phyloP scores from a whole-genome alignment of 208 protist species.

The Lotmaria passim region DNA sequence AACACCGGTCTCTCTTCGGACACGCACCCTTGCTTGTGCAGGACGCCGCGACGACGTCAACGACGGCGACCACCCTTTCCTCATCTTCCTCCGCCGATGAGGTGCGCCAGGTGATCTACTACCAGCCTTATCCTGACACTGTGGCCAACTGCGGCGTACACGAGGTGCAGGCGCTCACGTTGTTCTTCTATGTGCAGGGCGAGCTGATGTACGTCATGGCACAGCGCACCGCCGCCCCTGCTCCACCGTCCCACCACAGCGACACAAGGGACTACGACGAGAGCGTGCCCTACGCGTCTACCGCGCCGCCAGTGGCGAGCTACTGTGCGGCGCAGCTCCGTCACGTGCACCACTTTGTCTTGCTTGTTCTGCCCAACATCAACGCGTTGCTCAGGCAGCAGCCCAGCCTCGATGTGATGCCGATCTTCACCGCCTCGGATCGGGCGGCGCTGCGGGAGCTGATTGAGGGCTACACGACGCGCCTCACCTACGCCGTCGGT shows the following conservation, averaged over 20 bases:
- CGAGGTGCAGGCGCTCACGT: slow-evolving; percentile 29
- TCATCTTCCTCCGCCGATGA: slow-evolving; percentile 6
- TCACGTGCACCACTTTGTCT: slow-evolving; percentile 57
- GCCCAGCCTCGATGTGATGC: slow-evolving; percentile 66
- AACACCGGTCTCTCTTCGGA: not conserved
- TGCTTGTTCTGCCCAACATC: slow-evolving; percentile 65
- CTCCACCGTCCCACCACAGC: not conserved
- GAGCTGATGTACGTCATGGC: slow-evolving; percentile 69
- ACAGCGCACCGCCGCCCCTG: slow-evolving; percentile 24
- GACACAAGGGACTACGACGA: not conserved
- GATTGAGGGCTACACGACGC: slow-evolving; percentile 49
- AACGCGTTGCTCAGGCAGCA: slow-evolving; percentile 43
- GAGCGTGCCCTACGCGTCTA: not conserved
- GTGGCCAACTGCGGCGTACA: not conserved
- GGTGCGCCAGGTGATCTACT: slow-evolving; percentile 26
- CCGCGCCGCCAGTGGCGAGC: slow-evolving; percentile 19
- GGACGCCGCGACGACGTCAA: not conserved
- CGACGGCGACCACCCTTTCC: no score
- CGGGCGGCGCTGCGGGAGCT: slow-evolving; percentile 47
- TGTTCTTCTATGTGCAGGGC: slow-evolving; percentile 57
- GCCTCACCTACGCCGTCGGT: slow-evolving; percentile 52
- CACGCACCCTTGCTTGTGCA: not conserved
- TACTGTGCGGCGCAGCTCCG: slow-evolving; percentile 51
- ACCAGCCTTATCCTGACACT: not conserved
- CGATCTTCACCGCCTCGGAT: slow-evolving; percentile 61